A percentile compares a stretch with the other conserved stretches of the same genome.
These are phyloP conservation scores for Middelhovenomyces tepae DNA, from an alignment of 805 yeast species.

Conservation along the genomic window DNA sequence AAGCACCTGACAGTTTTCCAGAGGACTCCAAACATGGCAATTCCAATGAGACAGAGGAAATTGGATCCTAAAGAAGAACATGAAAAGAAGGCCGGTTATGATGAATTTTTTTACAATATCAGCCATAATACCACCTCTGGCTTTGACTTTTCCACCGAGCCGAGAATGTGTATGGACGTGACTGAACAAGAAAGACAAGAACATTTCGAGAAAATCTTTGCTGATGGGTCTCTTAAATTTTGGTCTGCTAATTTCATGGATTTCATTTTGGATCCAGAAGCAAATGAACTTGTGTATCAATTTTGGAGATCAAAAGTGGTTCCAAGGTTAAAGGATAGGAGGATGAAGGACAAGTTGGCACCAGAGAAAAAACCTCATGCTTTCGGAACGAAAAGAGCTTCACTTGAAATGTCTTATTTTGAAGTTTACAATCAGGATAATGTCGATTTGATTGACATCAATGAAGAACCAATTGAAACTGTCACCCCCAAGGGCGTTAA, in stretches of 20 bases:
- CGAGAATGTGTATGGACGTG: too few relatives aligned
- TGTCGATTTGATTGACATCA: conserved; percentile 22
- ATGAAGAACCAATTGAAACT: conserved; percentile 13
- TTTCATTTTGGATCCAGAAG: conserved; percentile 12
- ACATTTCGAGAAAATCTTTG: conserved; percentile 16
- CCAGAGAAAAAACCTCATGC: conserved; percentile 22
- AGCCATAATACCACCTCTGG: conserved; percentile 10
- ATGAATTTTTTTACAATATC: conserved; percentile 16
- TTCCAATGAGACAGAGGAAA: too few relatives aligned
- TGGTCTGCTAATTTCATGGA: conserved; percentile 23
- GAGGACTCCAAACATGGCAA: conserved; percentile 20
- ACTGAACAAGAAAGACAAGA: conserved; percentile 15
- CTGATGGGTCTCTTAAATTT: conserved; percentile 23
- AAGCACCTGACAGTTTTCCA: conserved; percentile 19
- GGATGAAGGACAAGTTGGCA: conserved; percentile 16
- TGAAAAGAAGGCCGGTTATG: too few relatives aligned
- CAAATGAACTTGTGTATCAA: conserved; percentile 16
- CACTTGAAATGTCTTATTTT: conserved; percentile 18
- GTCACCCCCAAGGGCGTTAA: too few relatives aligned
- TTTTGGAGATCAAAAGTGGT: conserved; percentile 18
- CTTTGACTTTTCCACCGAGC: too few relatives aligned
- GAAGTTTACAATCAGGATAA: conserved; percentile 22
- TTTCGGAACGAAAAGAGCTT: conserved; percentile 21
- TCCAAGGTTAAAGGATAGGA: conserved; percentile 19
- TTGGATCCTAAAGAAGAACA: too few relatives aligned